Evolutionary conservation across 2,329 filamentous ascomycete genomes (phyloP), one percentile per base, ranked within the genome.

Genomic region (Sarocladium strictum): DNA sequence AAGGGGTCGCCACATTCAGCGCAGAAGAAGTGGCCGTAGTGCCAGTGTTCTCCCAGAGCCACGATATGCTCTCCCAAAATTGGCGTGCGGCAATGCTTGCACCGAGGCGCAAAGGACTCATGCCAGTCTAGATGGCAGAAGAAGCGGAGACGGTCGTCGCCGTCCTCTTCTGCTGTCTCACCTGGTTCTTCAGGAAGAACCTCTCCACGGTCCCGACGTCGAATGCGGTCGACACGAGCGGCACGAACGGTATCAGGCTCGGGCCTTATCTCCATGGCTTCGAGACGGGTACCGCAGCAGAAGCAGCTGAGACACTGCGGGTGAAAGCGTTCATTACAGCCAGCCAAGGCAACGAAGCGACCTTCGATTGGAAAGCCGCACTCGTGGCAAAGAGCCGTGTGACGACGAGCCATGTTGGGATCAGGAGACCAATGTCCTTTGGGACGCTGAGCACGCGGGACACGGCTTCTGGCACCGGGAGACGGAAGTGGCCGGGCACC

Each of bases 111-210:
- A 71, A 90, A 99, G 54, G 88, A 76, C 72, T 99, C 94, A 70
- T 99, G 94, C 82, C 92, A 99, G 75, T 99, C 94, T n/a, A 99
- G 81, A 67, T 97, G 93, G 72, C 94, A 99, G 74, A 89, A 99
- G 79, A 97, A 97, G 11, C 93, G 85, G 45, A 90, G 73, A 11
- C 83, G 77, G 35, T 82, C 79, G 66, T 93, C 87, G 40, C 87
- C 85, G 62, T 93, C 88, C 59, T 89, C 86, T 2, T 78, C 78
- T 70, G 80, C 79, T 11, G 84, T 86, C 66, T 82, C 74, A 27
- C 80, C 81, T 2, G 84, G 83, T 52, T 79, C 74, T 56, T 89
- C 85, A 5, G 83, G 73, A 11, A 89, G 69, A 1, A 80, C 65
- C 60, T 86, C 79, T 23, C 82, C 83, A 0, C 71, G 71, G 0